Conservation (phyloP, 495 filamentous ascomycete species). For the Achaetomiella virescens region DNA sequence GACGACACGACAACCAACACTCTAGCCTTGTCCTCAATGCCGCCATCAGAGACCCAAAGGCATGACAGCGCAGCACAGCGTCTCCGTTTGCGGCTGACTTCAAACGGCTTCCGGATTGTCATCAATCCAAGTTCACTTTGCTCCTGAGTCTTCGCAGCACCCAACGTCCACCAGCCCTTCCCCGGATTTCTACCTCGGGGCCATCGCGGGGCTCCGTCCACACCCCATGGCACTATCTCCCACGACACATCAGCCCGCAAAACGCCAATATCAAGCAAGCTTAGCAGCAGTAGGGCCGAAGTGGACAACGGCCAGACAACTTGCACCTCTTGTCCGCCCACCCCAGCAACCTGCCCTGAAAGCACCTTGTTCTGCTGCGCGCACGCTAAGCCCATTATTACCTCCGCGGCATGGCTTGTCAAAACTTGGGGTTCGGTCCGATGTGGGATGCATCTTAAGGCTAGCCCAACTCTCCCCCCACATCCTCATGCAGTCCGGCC, state of each 20-base stretch:
- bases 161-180: background rate
- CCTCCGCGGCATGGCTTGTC: background rate
- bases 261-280: background rate
- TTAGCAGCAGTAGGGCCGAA: constrained; percentile 10
- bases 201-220: background rate
- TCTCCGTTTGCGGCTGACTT: too few species aligned
- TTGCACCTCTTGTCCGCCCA: background rate
- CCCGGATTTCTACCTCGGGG: background rate
- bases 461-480: too few species aligned
- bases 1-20: too few species aligned
- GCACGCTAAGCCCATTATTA: background rate
- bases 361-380: background rate
- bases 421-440: background rate
- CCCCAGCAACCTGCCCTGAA: background rate
- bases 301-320: background rate
- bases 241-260: background rate
- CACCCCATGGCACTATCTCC: background rate
- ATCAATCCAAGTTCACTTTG: too few species aligned
- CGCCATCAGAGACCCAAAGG: too few species aligned
- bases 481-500: too few species aligned
- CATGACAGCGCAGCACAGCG: too few species aligned
- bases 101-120: too few species aligned
- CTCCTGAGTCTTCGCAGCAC: background rate
- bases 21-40: too few species aligned
- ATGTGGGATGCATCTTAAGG: too few species aligned